A percentile compares a stretch with the other conserved stretches of the same genome.
These are phyloP conservation scores for Colletotrichum eremochloae DNA, from an alignment of 2,329 filamentous ascomycete species.

Conservation along the genomic window DNA sequence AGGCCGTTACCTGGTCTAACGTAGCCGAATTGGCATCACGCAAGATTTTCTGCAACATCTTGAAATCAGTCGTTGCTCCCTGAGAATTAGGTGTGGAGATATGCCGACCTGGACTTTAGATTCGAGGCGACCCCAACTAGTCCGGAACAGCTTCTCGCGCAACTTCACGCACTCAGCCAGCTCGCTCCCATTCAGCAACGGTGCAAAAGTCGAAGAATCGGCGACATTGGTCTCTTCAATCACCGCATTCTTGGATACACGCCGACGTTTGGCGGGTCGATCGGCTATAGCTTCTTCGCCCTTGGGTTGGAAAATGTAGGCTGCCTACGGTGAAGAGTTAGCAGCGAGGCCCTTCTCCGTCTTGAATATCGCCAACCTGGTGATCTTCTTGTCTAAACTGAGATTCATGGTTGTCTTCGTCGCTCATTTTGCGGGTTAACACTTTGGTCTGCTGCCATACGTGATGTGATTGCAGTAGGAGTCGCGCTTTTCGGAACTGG, in stretches of 20 bases:
- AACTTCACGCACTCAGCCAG: constrained; percentile 60
- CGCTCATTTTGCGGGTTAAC: constrained; percentile 20
- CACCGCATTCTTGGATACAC: constrained; percentile 58
- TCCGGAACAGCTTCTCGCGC: constrained; percentile 71
- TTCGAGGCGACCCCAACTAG: constrained; percentile 75
- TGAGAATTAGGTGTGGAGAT: neutral
- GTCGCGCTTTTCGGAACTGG: constrained; percentile 27
- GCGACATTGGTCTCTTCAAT: constrained; percentile 35
- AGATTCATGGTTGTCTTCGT: constrained; percentile 1
- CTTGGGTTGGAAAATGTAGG: constrained; percentile 72
- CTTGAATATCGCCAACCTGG: constrained; percentile 50
- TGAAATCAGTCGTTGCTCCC: neutral
- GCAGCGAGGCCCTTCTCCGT: neutral
- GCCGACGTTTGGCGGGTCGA: constrained; percentile 70
- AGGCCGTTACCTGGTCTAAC: constrained; percentile 68
- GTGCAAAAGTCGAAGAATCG: constrained; percentile 57
- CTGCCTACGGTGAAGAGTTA: constrained; percentile 60
- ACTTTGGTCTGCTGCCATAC: neutral
- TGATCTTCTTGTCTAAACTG: constrained; percentile 56
- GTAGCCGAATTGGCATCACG: constrained; percentile 72
- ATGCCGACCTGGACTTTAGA: constrained; percentile 69
- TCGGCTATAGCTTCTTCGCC: constrained; percentile 50
- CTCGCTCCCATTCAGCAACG: constrained; percentile 69
- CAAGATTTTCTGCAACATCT: constrained; percentile 62
- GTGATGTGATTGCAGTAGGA: constrained; percentile 8